These are phyloP conservation scores for Alternaria sp. DNA, from an alignment of 2,329 filamentous ascomycete species.

Conservation along the genomic window DNA sequence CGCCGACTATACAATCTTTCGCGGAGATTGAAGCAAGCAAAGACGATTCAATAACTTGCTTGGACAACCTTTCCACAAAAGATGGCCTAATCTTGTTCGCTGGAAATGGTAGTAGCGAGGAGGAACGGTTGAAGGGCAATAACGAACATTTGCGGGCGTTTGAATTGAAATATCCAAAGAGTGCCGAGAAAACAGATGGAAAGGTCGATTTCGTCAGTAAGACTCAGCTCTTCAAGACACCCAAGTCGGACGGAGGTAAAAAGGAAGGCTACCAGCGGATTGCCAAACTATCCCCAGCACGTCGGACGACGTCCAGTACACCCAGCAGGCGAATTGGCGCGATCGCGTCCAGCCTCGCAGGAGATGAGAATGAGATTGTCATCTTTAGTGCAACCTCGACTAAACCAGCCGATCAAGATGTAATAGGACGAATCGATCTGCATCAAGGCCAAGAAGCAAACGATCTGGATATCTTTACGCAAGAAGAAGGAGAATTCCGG, in stretches of 20 bases:
- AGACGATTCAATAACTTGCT: constrained; percentile 88
- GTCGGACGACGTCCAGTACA: constrained; percentile 54
- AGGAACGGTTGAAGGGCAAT: constrained; percentile 75
- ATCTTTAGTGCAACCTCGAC: constrained; percentile 75
- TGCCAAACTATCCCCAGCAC: constrained; percentile 65
- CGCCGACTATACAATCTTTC: constrained; percentile 65
- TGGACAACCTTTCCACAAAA: constrained; percentile 73
- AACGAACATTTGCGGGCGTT: constrained; percentile 88
- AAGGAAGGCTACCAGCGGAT: constrained; percentile 69
- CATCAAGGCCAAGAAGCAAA: constrained; percentile 66
- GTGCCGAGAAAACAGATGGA: constrained; percentile 42
- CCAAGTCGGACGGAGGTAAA: constrained; percentile 51
- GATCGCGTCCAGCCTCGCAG: constrained; percentile 79
- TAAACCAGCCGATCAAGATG: constrained; percentile 57
- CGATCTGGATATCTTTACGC: constrained; percentile 75
- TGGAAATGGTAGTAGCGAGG: constrained; percentile 78
- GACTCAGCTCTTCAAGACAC: constrained; percentile 60
- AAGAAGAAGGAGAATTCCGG: constrained; percentile 69
- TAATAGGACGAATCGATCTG: constrained; percentile 64
- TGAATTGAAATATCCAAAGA: constrained; percentile 65
- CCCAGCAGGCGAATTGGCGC: constrained; percentile 74
- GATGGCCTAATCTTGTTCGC: constrained; percentile 68
- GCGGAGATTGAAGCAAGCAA: constrained; percentile 82
- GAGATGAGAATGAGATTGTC: constrained; percentile 76
- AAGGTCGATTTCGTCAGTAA: constrained; percentile 60